Base-by-base conservation (phyloP, 108 stramenopile genomes). In the Fistulifera solaris region DNA sequence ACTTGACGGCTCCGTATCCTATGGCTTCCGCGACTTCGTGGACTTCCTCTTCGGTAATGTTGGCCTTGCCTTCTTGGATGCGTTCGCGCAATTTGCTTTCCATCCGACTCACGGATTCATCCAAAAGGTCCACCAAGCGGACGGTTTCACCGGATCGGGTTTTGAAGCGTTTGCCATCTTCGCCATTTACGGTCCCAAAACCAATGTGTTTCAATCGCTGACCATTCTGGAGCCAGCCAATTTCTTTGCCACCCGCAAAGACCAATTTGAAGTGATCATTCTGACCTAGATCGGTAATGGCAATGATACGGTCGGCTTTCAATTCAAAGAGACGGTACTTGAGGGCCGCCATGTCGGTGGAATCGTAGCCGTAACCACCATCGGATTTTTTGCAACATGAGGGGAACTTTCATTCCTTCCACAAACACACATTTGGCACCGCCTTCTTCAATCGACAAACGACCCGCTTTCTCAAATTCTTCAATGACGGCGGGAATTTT, bases 1-100 rank as follows among this genome's bases (percentile, higher is more conserved):
- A 99, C 81, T 99, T 99, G 56, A 98, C 97, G 14, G 96, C 98
- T 52, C 96, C 95, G 60, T 98, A 99, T 38, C 99, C 99, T 58
- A 98, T 80, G 44, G 84, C 86, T 38, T 83, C 83, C n/a, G 99
- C 96, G 14, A 94, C 85, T 24, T 71, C 67, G 19, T 76, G 78
- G 38, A 93, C 68, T 61, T 96, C 93, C 10, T 93, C 95, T 40
- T 66, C 55, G 27, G 84, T 61, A 23, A 97, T 79, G n/a, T 71
- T 79, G 38, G 82, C 77, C 62, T 65, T 81, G 25, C 71, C 68
- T 45, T 71, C 85, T 45, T 65, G 53, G 48, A 77, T 83, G 23
- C 96, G 93, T 50, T 89, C 85, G 18, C 46, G 40, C 27, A 99
- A 63, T 27, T 73, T 74, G 41, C 61, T 56, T 62, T 87, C 88